Base-by-base conservation (phyloP, 192 early-diverging fungal genomes). In the Mortierella alpina region DNA sequence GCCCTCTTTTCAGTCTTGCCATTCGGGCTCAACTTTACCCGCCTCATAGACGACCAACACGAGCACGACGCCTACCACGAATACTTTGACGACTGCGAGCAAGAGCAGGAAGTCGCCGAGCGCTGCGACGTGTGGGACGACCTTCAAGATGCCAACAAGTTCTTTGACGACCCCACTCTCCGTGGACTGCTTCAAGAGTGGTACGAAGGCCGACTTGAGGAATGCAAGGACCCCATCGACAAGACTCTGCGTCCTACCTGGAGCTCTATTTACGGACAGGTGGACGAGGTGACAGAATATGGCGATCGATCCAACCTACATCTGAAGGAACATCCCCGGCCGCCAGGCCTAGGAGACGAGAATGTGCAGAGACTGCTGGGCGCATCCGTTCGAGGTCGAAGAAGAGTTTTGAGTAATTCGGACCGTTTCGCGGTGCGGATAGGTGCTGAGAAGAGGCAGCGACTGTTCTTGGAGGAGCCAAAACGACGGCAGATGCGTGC, bases 161-260 rank as follows among this genome's bases (percentile, higher is more conserved):
- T 68, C 7, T 80, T 72, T 61, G 55, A 55, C 4, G 77, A 80
- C 46, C 77, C 77, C 0, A 80, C 77, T 0, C 59, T 80, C 31
- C 22, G 45, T n/a, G 70, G 70, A 22, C 60, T 80, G 4, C 22
- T 80, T 14, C 49, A 63, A n/a, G 77, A 72, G n/a, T 80, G 77
- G 77, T 39, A 72, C 10, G 58, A 68, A 1, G 48, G 48, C 5
- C 39, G 44, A 45, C 9, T 76, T 5, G 31, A 44, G 8, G 12
- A 31, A 9, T 42, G 22, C 40, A 51, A 52, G 7, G 45, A 67
- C 13, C 13, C 8, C 7, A 31, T 31, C 42, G 63, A 66, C 39
- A 7, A 53, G 39, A 6, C 22, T 23, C 18, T 80, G 51, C 77
- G 77, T 8, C 77, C 77, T 10, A 72, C 70, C 1, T 80, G 77